Conservation (phyloP, 768 basidiomycete species). For the Coprinopsis strossmayeri region DNA sequence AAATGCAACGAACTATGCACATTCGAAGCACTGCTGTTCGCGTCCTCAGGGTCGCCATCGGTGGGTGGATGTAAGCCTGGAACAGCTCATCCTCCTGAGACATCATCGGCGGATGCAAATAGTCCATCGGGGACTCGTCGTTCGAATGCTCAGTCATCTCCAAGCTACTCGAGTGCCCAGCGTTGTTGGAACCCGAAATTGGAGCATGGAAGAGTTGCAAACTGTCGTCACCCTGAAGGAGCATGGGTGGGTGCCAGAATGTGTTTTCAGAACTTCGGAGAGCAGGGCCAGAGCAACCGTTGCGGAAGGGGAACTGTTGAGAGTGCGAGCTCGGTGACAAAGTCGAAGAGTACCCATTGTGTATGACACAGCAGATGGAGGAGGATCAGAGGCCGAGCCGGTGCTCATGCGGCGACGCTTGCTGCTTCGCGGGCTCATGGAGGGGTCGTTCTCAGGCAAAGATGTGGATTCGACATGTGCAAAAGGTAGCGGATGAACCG, state of each 20-base stretch:
- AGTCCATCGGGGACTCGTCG: slow-evolving; percentile 69
- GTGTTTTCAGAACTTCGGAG: slow-evolving; percentile 53
- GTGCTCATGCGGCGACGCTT: slow-evolving; percentile 75
- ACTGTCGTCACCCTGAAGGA: slow-evolving; percentile 39
- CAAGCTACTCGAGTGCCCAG: background rate
- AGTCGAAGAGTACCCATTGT: slow-evolving; percentile 56
- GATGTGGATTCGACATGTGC: background rate
- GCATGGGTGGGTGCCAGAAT: slow-evolving; percentile 78
- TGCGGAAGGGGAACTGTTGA: slow-evolving; percentile 56
- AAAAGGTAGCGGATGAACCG: slow-evolving; percentile 50
- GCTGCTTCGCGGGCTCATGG: slow-evolving; percentile 40
- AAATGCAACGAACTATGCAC: slow-evolving; percentile 21
- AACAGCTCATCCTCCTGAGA: slow-evolving; percentile 61
- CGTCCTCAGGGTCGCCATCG: slow-evolving; percentile 35
- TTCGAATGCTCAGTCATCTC: slow-evolving; percentile 6
- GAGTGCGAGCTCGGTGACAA: slow-evolving; percentile 53
- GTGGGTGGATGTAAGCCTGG: slow-evolving; percentile 39
- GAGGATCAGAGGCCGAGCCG: slow-evolving; percentile 44
- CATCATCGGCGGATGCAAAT: slow-evolving; percentile 58
- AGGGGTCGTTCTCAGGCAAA: slow-evolving; percentile 33
- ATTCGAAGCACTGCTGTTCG: slow-evolving; percentile 3
- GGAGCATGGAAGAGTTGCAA: slow-evolving; percentile 12
- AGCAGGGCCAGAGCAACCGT: slow-evolving; percentile 29
- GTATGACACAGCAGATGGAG: slow-evolving; percentile 59
- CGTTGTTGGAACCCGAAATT: slow-evolving; percentile 41